These are phyloP conservation scores for Penicillium salamii DNA, from an alignment of 495 filamentous ascomycete genomes.

Conservation along the genomic window DNA sequence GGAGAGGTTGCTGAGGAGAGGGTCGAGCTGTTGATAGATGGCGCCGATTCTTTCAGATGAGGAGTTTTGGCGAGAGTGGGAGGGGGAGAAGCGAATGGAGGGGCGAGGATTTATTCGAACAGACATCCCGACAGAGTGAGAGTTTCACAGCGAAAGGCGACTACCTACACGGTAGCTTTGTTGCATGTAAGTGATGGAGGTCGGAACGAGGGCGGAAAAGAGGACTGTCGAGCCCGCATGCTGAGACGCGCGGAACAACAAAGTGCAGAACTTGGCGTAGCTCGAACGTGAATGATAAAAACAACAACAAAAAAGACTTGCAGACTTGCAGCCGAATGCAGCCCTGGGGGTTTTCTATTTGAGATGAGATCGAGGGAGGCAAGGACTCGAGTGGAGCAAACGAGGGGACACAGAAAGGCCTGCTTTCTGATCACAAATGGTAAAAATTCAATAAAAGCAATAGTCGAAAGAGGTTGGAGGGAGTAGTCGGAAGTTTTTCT, in stretches of 20 bases:
- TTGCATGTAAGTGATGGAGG: conserved; percentile 22
- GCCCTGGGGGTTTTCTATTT: conserved; percentile 2
- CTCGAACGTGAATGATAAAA: neutral
- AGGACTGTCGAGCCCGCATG: conserved; percentile 30
- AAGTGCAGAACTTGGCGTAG: conserved; percentile 1
- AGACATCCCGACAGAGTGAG: conserved; percentile 33
- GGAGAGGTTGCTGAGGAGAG: conserved; percentile 53
- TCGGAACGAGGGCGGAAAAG: conserved; percentile 20
- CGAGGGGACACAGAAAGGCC: conserved; percentile 5
- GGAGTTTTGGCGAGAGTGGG: conserved; percentile 23
- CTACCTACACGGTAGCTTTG: conserved; percentile 13
- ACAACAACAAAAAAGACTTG: neutral
- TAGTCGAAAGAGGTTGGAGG: neutral
- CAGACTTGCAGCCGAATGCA: neutral
- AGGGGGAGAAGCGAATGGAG: conserved; percentile 29
- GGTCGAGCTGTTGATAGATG: conserved; percentile 40
- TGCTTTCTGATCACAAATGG: neutral
- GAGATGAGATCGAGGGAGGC: neutral
- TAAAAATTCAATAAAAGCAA: neutral
- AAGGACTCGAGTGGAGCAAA: conserved; percentile 3
- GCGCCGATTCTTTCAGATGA: conserved; percentile 26
- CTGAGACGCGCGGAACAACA: conserved; percentile 21
- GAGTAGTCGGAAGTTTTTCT: conserved; percentile 6
- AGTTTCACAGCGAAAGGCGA: conserved; percentile 12
- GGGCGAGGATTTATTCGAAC: conserved; percentile 28